Evolutionary conservation across 306 rosid species (phyloP).

Genomic region (Mimosa bimucronata): DNA sequence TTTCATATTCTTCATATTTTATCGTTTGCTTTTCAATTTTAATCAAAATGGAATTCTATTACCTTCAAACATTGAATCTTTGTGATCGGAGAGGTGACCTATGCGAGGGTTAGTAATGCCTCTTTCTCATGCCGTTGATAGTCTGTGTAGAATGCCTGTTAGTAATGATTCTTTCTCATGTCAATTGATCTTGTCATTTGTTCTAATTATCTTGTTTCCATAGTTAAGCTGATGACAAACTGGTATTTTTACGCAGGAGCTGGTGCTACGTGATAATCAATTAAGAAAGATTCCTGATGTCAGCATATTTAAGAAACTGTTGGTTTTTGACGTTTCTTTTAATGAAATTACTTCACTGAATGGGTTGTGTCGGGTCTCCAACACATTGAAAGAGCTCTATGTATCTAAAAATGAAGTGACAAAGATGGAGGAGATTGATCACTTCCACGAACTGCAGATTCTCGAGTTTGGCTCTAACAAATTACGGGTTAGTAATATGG

Average conservation of each 20-base stretch:
- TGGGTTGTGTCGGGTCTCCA: slow-evolving; percentile 65
- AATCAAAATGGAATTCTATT: background rate
- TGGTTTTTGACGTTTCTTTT: slow-evolving; percentile 84
- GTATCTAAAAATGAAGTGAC: slow-evolving; percentile 84
- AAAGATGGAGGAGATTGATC: slow-evolving; percentile 84
- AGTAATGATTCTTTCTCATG: background rate
- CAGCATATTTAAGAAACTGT: slow-evolving; percentile 66
- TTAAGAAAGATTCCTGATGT: slow-evolving; percentile 70
- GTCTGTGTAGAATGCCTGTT: background rate
- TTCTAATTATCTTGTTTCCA: background rate
- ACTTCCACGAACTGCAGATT: slow-evolving; percentile 68
- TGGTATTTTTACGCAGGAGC: slow-evolving; percentile 58
- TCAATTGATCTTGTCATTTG: background rate
- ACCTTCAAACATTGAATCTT: background rate
- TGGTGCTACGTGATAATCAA: slow-evolving; percentile 84
- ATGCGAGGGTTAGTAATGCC: no score
- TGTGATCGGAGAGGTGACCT: background rate
- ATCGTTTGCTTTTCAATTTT: background rate
- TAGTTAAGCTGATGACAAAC: background rate
- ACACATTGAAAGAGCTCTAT: slow-evolving; percentile 77
- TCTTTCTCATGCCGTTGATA: background rate
- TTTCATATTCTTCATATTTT: background rate
- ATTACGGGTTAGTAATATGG: slow-evolving; percentile 67
- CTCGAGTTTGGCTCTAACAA: slow-evolving; percentile 93
- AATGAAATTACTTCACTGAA: slow-evolving; percentile 73